Evolutionary conservation across 2,329 filamentous ascomycete species (phyloP), one percentile per base, ranked within the genome.

Genomic region (Cladorrhinum sp.): DNA sequence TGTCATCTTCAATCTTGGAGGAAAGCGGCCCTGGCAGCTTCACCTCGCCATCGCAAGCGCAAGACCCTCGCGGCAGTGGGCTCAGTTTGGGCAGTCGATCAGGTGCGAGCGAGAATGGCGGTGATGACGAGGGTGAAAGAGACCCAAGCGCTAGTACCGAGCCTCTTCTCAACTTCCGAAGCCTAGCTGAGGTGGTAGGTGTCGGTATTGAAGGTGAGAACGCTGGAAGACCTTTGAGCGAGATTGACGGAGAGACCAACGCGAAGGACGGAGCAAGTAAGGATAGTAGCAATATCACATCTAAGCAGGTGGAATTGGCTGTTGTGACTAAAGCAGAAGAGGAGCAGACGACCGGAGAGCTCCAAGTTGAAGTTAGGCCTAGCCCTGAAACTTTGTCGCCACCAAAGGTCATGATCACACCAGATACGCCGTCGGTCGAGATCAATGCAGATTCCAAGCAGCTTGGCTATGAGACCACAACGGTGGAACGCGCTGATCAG

Each of bases 111-210:
- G 72, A 72, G 7, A 72, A 76, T 18, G 66, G 66, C 10, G 78
- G 78, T 12, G 82, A 85, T 23, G 74, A 78, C 6, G 81, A 83
- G 23, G 65, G 80, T 3, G 78, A 80, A 13, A 65, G 80, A 3
- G 79, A 81, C 41, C 69, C 71, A 5, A 81, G 78, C 58, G 69
- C 78, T 3, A 80, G 81, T 50, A 77, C 81, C 0, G 93, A 97
- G 71, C 85, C 92, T 2, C 86, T 96, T 84, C 95, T 96, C 75
- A 97, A 96, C 73, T 97, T 97, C 71, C 83, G 87, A 59, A 96
- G 92, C 67, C 77, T 98, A 22, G 90, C 91, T 1, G 90, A 91
- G 63, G 91, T 96, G 72, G 90, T 97, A 27, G 90, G 88, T 0
- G 85, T 85, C 7, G 79, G 83, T 51, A 76, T 85, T 32, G 82